Conservation (phyloP, 2,329 filamentous ascomycete genomes). For the Pseudovirgaria hyperparasitica region DNA sequence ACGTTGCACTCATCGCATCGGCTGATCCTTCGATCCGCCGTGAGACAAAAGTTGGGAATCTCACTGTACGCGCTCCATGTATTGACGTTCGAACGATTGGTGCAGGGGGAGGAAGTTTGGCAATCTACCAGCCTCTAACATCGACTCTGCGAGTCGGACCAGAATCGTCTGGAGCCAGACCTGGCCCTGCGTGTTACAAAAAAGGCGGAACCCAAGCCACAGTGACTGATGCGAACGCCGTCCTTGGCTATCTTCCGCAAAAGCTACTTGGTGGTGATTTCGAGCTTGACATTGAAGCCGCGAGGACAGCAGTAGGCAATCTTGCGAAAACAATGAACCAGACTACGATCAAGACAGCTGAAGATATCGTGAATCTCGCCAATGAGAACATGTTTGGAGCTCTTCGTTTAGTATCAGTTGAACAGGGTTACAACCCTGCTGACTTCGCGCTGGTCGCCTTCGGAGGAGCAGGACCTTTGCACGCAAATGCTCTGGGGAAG, state of each 20-base stretch:
- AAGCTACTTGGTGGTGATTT: constrained; percentile 35
- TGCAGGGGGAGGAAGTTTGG: constrained; percentile 37
- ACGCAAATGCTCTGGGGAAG: constrained; percentile 37
- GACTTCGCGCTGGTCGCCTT: constrained; percentile 40
- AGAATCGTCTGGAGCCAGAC: constrained; percentile 35
- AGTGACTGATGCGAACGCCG: constrained; percentile 37
- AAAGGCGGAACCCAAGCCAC: constrained; percentile 34
- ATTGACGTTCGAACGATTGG: constrained; percentile 38
- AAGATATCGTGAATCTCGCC: constrained; percentile 36
- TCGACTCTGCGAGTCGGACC: constrained; percentile 38
- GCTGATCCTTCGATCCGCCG: constrained; percentile 31
- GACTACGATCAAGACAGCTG: constrained; percentile 28
- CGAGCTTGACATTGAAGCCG: constrained; percentile 29
- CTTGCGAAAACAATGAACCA: constrained; percentile 36
- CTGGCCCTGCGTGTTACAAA: constrained; percentile 37
- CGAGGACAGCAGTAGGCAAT: constrained; percentile 27
- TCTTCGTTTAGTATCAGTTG: constrained; percentile 37
- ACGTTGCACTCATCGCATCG: constrained; percentile 33
- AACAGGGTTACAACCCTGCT: constrained; percentile 38
- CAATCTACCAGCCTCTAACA: constrained; percentile 34
- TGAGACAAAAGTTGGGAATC: constrained; percentile 31
- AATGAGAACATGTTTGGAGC: constrained; percentile 42
- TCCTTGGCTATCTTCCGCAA: constrained; percentile 35
- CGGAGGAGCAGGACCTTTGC: constrained; percentile 39
- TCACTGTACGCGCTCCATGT: constrained; percentile 34